Base-by-base conservation (phyloP, 441 rosid species). In the Biscutella laevigata region DNA sequence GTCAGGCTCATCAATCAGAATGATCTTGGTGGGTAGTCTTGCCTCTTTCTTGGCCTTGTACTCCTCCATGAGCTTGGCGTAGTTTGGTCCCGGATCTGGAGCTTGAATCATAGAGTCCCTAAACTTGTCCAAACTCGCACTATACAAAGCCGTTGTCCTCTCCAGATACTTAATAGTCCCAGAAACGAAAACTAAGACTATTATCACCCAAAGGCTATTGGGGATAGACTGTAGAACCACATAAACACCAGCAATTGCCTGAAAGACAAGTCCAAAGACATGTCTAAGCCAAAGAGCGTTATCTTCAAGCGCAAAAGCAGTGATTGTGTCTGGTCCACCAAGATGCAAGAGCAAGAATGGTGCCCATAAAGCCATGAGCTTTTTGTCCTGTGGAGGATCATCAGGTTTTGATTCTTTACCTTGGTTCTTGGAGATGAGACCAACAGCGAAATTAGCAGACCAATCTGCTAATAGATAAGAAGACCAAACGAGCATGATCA, bases 251-350 rank as follows among this genome's bases (percentile, higher is more conserved):
- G 72, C 64, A 0, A 64, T 5, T 0, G 41, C 73, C 26, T 77
- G 83, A 34, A 71, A 57, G 22, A 43, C 15, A 11, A 80, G 67
- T 0, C 68, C 63, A 4, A 73, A 68, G 46, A 74, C 13, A 52
- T 80, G 83, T 33, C 86, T 27, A 3, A 63, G 66, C 86, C 86
- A 80, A 7, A 80, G 67, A 36, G 69, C 71, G 29, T 80, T 80
- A 33, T 77, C 86, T 44, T 75, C 77, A 3, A 75, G 68, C 1
- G 86, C 63, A 8, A 73, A 74, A 3, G 81, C 81, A 7, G 86
- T 80, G 39, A 80, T 77, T 4, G 81, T 67, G 57, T 72, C 86
- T 0, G 86, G 79, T 1, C 83, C 81, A 10, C 83, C 86, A 13
- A 72, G 79, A 44, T 77, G 83, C 2, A 80, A 30, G 14, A 80